phyloP scores from a whole-genome alignment of 2,329 filamentous ascomycete genomes.

The Exophiala alcalophila region DNA sequence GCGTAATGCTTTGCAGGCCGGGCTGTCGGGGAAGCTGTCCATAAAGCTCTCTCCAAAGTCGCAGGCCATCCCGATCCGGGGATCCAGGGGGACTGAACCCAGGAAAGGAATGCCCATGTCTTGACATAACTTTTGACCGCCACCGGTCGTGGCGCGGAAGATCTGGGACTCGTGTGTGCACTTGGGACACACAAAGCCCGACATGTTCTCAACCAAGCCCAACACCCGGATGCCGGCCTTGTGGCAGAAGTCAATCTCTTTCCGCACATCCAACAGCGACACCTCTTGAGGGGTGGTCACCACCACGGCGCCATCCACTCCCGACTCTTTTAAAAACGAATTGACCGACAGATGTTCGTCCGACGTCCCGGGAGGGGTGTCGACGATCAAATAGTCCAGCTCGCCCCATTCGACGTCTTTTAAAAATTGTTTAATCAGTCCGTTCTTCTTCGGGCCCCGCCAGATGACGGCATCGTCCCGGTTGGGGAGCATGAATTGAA shows the following conservation, averaged over 20 bases:
- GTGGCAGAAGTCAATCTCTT: conserved; percentile 95
- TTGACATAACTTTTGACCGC: conserved; percentile 72
- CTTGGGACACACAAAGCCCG: conserved; percentile 90
- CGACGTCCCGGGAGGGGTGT: conserved; percentile 91
- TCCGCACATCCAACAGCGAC: conserved; percentile 83
- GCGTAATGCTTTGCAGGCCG: conserved; percentile 78
- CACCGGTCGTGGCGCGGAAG: conserved; percentile 87
- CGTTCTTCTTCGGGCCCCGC: conserved; percentile 98
- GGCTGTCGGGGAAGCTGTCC: conserved; percentile 88
- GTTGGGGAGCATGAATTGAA: conserved; percentile 96
- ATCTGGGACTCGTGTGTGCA: conserved; percentile 80
- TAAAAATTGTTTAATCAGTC: conserved; percentile 93
- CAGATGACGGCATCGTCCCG: conserved; percentile 95
- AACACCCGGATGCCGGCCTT: conserved; percentile 89
- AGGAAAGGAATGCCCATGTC: conserved; percentile 88
- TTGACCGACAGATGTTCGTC: conserved; percentile 97
- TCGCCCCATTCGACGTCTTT: conserved; percentile 99
- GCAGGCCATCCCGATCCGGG: conserved; percentile 90
- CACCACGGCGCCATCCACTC: conserved; percentile 88
- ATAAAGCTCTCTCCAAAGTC: conserved; percentile 98
- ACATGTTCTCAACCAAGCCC: conserved; percentile 97
- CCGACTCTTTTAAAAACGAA: conserved; percentile 82
- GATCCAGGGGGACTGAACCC: conserved; percentile 85
- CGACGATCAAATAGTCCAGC: conserved; percentile 86
- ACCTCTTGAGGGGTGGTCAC: conserved; percentile 97